Evolutionary conservation across 2,329 filamentous ascomycete species (phyloP).

Genomic region (Clarireedia hainanense): DNA sequence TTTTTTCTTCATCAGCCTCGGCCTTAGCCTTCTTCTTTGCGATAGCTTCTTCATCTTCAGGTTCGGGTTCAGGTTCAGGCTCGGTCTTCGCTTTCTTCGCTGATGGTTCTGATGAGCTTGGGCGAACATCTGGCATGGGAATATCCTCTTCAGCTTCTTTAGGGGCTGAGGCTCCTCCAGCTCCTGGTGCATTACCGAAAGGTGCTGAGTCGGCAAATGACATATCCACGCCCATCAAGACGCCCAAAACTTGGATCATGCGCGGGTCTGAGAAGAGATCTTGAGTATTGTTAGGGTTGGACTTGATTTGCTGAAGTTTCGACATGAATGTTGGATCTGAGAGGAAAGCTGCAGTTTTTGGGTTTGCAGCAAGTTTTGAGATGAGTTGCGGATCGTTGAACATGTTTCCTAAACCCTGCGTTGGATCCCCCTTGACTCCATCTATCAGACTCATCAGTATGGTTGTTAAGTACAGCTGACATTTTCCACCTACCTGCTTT

Average conservation of each 20-base stretch:
- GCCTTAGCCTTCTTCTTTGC: conserved; percentile 87
- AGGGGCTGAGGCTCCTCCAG: not conserved
- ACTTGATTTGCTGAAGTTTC: conserved; percentile 74
- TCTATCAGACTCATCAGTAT: conserved; percentile 19
- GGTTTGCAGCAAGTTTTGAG: conserved; percentile 85
- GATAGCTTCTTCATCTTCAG: conserved; percentile 72
- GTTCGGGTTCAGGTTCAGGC: conserved; percentile 52
- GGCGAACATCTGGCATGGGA: conserved; percentile 65
- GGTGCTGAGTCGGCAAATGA: conserved; percentile 4
- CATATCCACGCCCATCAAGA: conserved; percentile 91
- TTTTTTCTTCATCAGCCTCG: conserved; percentile 91
- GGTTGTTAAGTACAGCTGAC: conserved; percentile 6
- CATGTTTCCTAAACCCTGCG: conserved; percentile 76
- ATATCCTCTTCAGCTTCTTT: conserved; percentile 61
- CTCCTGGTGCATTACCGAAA: conserved; percentile 8
- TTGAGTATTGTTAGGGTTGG: conserved; percentile 72
- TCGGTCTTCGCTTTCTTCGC: conserved; percentile 46
- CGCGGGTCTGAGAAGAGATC: conserved; percentile 82
- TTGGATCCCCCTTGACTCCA: conserved; percentile 51
- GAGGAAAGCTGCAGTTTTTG: conserved; percentile 79
- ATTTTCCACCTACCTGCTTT: conserved; percentile 33
- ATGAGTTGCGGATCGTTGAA: conserved; percentile 90
- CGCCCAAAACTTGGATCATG: conserved; percentile 89
- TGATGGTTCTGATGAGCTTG: conserved; percentile 32
- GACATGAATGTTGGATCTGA: conserved; percentile 82